Conservation (phyloP, 306 rosid genomes). For the Pterocarpus santalinus region DNA sequence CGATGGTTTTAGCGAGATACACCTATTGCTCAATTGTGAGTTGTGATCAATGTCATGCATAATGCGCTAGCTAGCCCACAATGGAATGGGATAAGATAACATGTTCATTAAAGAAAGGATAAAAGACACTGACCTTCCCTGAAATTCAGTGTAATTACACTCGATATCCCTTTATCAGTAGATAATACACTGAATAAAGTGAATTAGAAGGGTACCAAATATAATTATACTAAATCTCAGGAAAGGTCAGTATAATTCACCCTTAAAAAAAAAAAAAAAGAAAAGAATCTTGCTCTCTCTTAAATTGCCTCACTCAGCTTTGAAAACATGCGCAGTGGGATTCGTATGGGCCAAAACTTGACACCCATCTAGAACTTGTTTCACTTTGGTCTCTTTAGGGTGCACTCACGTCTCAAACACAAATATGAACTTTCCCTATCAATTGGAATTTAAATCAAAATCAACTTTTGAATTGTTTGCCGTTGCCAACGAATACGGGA, state of each 20-base stretch:
- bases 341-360: neutral
- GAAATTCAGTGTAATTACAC: too few species aligned
- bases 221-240: too few species aligned
- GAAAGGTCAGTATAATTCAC: too few species aligned
- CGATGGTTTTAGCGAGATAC: slow-evolving; percentile 40
- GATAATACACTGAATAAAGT: too few species aligned
- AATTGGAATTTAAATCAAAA: neutral
- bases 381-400: neutral
- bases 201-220: too few species aligned
- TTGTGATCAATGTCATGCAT: slow-evolving; percentile 41
- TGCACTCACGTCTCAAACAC: neutral
- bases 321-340: neutral
- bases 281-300: neutral
- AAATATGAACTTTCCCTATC: neutral
- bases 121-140: too few species aligned
- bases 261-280: too few species aligned
- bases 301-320: slow-evolving; percentile 16
- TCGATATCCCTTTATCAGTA: too few species aligned
- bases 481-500: neutral
- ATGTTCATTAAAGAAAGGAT: slow-evolving; percentile 18
- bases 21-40: slow-evolving; percentile 28
- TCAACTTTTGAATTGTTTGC: neutral
- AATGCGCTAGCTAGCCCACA: slow-evolving; percentile 59
- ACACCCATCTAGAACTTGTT: neutral
- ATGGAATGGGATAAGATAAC: slow-evolving; percentile 37